Percentiles rank a stretch among this genome's conserved stretches.
phyloP scores from a whole-genome alignment of 768 basidiomycete species.

The Lyophyllum decastes region DNA sequence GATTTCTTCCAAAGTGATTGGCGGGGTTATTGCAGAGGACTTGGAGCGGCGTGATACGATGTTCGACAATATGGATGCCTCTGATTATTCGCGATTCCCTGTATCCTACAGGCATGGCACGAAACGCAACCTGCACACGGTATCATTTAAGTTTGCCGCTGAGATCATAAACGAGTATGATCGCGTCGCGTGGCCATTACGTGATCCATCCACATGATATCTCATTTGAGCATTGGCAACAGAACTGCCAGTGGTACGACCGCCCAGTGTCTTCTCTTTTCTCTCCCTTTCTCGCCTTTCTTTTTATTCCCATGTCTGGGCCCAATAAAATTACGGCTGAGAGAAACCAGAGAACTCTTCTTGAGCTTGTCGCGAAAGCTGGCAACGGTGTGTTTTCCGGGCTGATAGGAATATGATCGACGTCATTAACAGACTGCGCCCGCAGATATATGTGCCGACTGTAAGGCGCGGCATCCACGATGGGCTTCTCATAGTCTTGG shows the following conservation, averaged over 20 bases:
- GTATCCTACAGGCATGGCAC: too few species aligned
- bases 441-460: conserved; percentile 89
- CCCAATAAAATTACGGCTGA: conserved; percentile 63
- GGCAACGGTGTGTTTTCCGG: conserved; percentile 69
- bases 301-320: conserved; percentile 28
- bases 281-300: background rate
- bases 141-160: too few species aligned
- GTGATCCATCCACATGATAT: background rate
- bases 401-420: background rate
- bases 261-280: background rate
- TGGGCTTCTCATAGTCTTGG: conserved; percentile 92
- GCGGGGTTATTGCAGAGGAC: too few species aligned
- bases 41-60: too few species aligned
- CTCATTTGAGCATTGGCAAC: background rate
- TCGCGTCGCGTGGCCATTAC: too few species aligned
- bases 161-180: too few species aligned
- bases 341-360: conserved; percentile 62
- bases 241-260: too few species aligned
- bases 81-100: too few species aligned
- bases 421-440: conserved; percentile 9
- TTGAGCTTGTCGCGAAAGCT: conserved; percentile 69
- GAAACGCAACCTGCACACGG: too few species aligned
- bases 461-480: conserved; percentile 80
- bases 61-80: too few species aligned
- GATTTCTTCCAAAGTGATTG: too few species aligned